Conservation (phyloP, 1,284 basidiomycete genomes). For the Ganoderma leucocontextum region DNA sequence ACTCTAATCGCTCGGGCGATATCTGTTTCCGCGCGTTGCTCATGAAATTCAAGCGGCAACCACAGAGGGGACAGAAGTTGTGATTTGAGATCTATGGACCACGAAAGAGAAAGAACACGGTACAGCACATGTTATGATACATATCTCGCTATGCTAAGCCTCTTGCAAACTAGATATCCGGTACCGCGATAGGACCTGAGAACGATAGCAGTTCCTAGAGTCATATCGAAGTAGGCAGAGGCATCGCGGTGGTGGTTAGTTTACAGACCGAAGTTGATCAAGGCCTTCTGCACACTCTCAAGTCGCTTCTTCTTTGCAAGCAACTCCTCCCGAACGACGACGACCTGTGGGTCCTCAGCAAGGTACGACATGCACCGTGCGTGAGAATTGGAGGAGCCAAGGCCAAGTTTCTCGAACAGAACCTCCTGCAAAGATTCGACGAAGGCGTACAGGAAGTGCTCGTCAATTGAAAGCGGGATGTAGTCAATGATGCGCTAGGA, state of each 20-base stretch:
- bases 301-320: constrained; percentile 39
- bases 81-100: not conserved
- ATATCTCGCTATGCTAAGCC: too few species aligned
- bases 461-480: constrained; percentile 54
- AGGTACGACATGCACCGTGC: constrained; percentile 49
- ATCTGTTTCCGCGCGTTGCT: not conserved
- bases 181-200: too few species aligned
- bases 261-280: constrained; percentile 43
- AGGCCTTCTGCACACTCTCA: constrained; percentile 43
- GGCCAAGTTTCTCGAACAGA: constrained; percentile 48
- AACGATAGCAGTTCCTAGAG: not conserved
- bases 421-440: constrained; percentile 44
- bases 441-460: constrained; percentile 50
- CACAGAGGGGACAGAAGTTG: not conserved
- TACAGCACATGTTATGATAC: too few species aligned
- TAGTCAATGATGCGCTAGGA: constrained; percentile 56
- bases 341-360: constrained; percentile 49
- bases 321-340: constrained; percentile 48
- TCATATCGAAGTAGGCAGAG: not conserved
- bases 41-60: not conserved
- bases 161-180: too few species aligned
- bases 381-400: constrained; percentile 46
- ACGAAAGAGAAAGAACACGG: not conserved
- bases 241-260: not conserved
- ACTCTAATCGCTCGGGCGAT: constrained; percentile 25